Evolutionary conservation across 352 stramenopile genomes (phyloP).

Genomic region (Nothophytophthora sp.): DNA sequence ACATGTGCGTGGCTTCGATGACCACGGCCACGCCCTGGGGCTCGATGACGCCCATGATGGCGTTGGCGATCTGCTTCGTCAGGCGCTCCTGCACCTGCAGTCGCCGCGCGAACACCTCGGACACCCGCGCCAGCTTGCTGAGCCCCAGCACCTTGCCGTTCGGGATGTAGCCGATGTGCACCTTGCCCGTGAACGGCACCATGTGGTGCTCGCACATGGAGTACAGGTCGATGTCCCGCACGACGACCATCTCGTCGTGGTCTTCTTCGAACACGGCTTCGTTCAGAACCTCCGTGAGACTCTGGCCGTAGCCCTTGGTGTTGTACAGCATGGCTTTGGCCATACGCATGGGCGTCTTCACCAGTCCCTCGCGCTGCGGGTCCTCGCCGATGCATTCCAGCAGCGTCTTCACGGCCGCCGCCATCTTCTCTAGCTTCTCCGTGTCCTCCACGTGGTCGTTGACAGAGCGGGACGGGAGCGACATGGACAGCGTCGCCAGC

Average conservation of each 20-base stretch:
- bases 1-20: slow-evolving; percentile 99
- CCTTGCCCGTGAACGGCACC: slow-evolving; percentile 98
- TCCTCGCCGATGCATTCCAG: slow-evolving; percentile 96
- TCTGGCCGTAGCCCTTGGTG: slow-evolving; percentile 95
- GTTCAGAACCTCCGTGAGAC: slow-evolving; percentile 92
- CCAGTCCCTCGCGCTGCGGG: slow-evolving; percentile 91
- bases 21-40: slow-evolving; percentile 98
- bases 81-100: slow-evolving; percentile 99
- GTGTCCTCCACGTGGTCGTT: slow-evolving; percentile 79
- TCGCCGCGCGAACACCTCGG: slow-evolving; percentile 96
- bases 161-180: slow-evolving; percentile 95
- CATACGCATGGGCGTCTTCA: slow-evolving; percentile 97
- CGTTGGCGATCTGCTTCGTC: slow-evolving; percentile 99
- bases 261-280: slow-evolving; percentile 98
- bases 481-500: slow-evolving; percentile 64
- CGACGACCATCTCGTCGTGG: slow-evolving; percentile 99
- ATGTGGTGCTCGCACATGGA: slow-evolving; percentile 99
- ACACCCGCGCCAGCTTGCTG: slow-evolving; percentile 98
- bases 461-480: slow-evolving; percentile 45
- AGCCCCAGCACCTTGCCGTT: slow-evolving; percentile 97
- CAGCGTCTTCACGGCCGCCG: slow-evolving; percentile 91
- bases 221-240: slow-evolving; percentile 99
- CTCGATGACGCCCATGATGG: slow-evolving; percentile 96
- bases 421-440: slow-evolving; percentile 92
- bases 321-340: slow-evolving; percentile 97